These are phyloP conservation scores for Endoconidiophora laricicola DNA, from an alignment of 2,329 filamentous ascomycete species.

Conservation along the genomic window DNA sequence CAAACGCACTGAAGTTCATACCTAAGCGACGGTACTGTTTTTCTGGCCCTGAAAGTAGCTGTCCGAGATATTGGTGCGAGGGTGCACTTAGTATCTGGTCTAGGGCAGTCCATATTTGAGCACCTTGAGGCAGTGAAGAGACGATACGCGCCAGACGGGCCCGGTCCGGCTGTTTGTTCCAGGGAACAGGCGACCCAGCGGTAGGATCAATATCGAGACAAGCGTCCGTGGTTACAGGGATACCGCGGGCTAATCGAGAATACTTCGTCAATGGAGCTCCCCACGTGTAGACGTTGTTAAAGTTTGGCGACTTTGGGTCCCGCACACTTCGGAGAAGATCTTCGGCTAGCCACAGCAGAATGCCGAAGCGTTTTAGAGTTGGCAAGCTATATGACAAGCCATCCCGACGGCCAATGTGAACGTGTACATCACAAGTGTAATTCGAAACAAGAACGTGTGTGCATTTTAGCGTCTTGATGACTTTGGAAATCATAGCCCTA, in stretches of 20 bases:
- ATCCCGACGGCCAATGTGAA: conserved; percentile 23
- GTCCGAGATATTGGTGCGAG: conserved; percentile 20
- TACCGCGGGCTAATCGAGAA: conserved; percentile 10
- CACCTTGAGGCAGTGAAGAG: too few relatives aligned
- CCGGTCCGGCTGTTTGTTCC: too few relatives aligned
- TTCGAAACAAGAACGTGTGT: conserved; percentile 18
- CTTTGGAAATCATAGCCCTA: neutral
- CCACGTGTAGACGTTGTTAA: conserved; percentile 23
- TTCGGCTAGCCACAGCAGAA: conserved; percentile 23
- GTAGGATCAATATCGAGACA: neutral
- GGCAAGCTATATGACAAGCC: conserved; percentile 19
- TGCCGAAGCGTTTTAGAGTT: conserved; percentile 21
- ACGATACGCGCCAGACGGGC: too few relatives aligned
- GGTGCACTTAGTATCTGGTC: conserved; percentile 18
- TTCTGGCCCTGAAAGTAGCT: conserved; percentile 21
- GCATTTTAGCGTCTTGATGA: neutral
- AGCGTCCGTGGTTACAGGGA: neutral
- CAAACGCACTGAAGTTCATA: conserved; percentile 26
- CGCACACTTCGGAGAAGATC: conserved; percentile 22
- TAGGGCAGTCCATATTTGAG: conserved; percentile 15
- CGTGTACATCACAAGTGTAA: conserved; percentile 24
- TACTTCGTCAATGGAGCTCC: conserved; percentile 15
- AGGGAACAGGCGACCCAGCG: neutral
- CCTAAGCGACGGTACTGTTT: conserved; percentile 22
- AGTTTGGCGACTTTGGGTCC: conserved; percentile 23